phyloP scores from a whole-genome alignment of 176 grass and related monocot genomes.

The Zea luxurians region DNA sequence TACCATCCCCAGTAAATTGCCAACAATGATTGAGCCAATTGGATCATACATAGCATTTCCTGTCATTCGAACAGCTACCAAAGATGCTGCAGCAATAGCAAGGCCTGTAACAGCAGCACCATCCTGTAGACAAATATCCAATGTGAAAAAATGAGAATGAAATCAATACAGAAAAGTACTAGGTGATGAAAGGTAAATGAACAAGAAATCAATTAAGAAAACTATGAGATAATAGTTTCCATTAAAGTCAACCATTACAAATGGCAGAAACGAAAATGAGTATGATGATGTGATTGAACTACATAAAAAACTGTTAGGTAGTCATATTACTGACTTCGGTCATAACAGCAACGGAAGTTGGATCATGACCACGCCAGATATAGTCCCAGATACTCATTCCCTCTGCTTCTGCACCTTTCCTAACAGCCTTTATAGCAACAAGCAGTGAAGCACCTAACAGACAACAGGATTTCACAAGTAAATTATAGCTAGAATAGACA shows the following conservation, averaged over 20 bases:
- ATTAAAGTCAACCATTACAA: neutral
- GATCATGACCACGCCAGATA: conserved; percentile 96
- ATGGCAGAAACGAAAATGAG: conserved; percentile 7
- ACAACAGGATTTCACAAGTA: conserved; percentile 33
- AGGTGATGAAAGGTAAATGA: conserved; percentile 23
- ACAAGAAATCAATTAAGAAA: conserved; percentile 28
- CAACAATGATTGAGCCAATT: conserved; percentile 94
- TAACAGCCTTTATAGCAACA: conserved; percentile 97
- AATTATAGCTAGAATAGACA: conserved; percentile 8
- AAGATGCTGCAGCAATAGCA: conserved; percentile 82
- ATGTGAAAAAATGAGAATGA: conserved; percentile 42
- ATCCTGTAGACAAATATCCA: conserved; percentile 57
- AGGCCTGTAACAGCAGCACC: conserved; percentile 89
- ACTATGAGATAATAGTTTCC: neutral
- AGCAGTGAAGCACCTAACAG: conserved; percentile 81
- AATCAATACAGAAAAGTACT: conserved; percentile 16
- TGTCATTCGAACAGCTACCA: conserved; percentile 85
- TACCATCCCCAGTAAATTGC: conserved; percentile 93
- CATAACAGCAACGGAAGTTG: conserved; percentile 99
- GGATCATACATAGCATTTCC: conserved; percentile 96
- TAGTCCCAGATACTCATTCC: conserved; percentile 88
- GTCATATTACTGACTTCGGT: conserved; percentile 63
- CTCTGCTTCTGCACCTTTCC: conserved; percentile 89
- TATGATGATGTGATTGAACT: conserved; percentile 16
- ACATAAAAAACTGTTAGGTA: conserved; percentile 16